These are phyloP conservation scores for Peribolospora kevripleyi DNA, from an alignment of 768 basidiomycete genomes.

Conservation along the genomic window DNA sequence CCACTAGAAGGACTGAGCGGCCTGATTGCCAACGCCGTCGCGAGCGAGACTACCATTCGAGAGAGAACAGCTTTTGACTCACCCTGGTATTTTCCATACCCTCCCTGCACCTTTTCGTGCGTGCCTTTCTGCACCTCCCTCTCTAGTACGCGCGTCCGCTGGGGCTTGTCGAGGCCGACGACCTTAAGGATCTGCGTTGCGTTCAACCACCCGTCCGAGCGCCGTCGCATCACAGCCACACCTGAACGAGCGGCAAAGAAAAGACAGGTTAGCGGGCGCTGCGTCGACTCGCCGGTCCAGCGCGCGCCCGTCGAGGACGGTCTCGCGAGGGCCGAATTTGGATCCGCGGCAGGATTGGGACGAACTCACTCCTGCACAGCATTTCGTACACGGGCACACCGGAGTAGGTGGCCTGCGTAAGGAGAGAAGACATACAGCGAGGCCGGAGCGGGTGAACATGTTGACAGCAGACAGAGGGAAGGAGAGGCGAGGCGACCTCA, in stretches of 20 bases:
- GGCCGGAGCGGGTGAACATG: too few species aligned
- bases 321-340: too few species aligned
- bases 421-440: too few species aligned
- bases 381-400: slow-evolving; percentile 16
- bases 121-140: slow-evolving; percentile 95
- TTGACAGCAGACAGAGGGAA: too few species aligned
- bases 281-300: too few species aligned
- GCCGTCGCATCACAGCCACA: slow-evolving; percentile 91
- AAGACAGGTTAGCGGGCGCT: too few species aligned
- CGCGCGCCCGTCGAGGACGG: too few species aligned
- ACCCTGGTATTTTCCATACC: slow-evolving; percentile 99
- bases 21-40: background rate
- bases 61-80: slow-evolving; percentile 11
- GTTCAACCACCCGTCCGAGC: slow-evolving; percentile 92
- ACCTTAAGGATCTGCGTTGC: slow-evolving; percentile 92
- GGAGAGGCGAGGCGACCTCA: too few species aligned
- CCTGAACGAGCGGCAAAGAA: slow-evolving; percentile 40
- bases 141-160: slow-evolving; percentile 86
- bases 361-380: slow-evolving; percentile 5
- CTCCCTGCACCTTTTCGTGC: slow-evolving; percentile 97
- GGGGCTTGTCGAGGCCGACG: slow-evolving; percentile 96
- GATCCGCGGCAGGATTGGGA: too few species aligned
- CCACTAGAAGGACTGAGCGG: background rate
- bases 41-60: background rate
- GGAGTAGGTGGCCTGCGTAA: background rate